These are phyloP conservation scores for Leptomonas pyrrhocoris DNA, from an alignment of 208 protist genomes.

Conservation along the genomic window DNA sequence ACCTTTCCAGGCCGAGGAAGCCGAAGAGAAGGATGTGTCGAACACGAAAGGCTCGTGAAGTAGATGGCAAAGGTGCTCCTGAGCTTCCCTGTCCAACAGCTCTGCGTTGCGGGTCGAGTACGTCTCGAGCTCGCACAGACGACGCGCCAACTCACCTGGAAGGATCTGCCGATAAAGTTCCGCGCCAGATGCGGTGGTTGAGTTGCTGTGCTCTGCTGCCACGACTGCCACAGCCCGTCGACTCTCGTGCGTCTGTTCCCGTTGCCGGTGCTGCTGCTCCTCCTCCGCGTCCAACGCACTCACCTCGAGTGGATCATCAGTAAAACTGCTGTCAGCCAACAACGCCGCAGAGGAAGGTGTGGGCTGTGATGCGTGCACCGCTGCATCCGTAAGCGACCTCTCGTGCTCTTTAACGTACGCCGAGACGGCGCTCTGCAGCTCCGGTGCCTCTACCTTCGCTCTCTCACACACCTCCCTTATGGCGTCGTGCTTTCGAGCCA, in stretches of 20 bases:
- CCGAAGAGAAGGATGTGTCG: not conserved
- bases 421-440: not conserved
- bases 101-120: not conserved
- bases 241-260: not conserved
- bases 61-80: not conserved
- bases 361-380: not conserved
- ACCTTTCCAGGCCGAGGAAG: not conserved
- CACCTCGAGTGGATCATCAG: conserved; percentile 7
- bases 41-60: conserved; percentile 1
- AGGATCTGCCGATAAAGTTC: not conserved
- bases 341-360: not conserved
- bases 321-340: not conserved
- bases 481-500: not conserved
- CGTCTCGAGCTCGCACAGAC: conserved; percentile 3
- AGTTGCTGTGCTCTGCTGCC: not conserved
- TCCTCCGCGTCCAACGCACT: conserved; percentile 9
- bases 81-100: not conserved
- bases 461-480: not conserved
- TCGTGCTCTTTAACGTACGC: not conserved
- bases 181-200: not conserved
- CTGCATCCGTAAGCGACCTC: not conserved
- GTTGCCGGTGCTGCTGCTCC: not conserved
- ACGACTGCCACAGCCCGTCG: not conserved
- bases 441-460: not conserved
- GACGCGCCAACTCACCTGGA: not conserved